Evolutionary conservation across 2,329 filamentous ascomycete species (phyloP).

Genomic region (Lasiodiplodia citricola): DNA sequence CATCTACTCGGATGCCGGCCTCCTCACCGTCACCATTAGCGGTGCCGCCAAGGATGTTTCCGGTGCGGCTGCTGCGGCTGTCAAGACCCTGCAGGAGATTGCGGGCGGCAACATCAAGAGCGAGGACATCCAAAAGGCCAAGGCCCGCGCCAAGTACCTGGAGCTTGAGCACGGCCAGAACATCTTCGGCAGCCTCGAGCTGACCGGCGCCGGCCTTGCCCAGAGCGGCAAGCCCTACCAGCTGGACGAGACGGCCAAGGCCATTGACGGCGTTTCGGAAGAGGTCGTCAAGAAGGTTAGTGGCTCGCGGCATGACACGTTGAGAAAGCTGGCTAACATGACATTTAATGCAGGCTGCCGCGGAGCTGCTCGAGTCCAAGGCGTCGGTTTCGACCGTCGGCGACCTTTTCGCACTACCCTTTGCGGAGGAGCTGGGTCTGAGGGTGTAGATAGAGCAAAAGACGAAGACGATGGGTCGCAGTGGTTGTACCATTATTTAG

Average conservation of each 20-base stretch:
- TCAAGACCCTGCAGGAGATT: conserved; percentile 82
- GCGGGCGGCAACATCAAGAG: conserved; percentile 75
- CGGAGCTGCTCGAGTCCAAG: conserved; percentile 85
- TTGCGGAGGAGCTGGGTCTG: conserved; percentile 90
- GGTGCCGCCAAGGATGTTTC: conserved; percentile 76
- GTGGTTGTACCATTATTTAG: conserved; percentile 48
- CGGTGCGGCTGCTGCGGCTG: conserved; percentile 74
- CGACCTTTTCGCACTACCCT: conserved; percentile 89
- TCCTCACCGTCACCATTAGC: conserved; percentile 80
- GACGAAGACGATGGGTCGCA: conserved; percentile 30
- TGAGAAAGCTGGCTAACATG: conserved; percentile 31
- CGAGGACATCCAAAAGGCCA: conserved; percentile 90
- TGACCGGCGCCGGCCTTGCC: conserved; percentile 83
- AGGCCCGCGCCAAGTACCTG: conserved; percentile 91
- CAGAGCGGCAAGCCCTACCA: conserved; percentile 83
- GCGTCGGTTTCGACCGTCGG: conserved; percentile 88
- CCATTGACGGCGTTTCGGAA: conserved; percentile 78
- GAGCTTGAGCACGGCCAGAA: conserved; percentile 82
- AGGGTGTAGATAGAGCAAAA: conserved; percentile 75
- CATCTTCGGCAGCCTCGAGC: conserved; percentile 76
- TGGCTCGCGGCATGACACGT: conserved; percentile 32
- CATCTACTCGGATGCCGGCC: conserved; percentile 91
- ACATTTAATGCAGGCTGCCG: conserved; percentile 69
- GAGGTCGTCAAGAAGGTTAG: conserved; percentile 86
- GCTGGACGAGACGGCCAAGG: conserved; percentile 78